Base-by-base conservation (phyloP, 1,284 basidiomycete species). In the Trichosporon ovoides region DNA sequence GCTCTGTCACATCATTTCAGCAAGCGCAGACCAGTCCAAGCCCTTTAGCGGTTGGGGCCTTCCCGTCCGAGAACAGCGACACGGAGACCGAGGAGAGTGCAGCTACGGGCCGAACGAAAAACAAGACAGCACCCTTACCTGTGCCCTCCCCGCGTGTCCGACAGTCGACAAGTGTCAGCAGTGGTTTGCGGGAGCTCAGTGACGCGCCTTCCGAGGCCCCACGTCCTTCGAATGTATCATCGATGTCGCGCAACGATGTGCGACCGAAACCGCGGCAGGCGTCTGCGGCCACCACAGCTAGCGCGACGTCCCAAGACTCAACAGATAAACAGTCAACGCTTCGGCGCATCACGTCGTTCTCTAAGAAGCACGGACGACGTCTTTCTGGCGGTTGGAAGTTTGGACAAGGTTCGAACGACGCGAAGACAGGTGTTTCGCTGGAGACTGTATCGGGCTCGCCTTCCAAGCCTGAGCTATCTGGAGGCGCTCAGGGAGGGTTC, bases 351-450 rank as follows among this genome's bases (percentile, higher is more conserved):
- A 63, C 69, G 7, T 70, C 69, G 2, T 56, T 74, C 11, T 72
- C 72, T 6, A 71, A 68, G 53, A 74, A 71, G 57, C 74, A 76
- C 52, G 69, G 71, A 6, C 53, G 74, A 3, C 43, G 69, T 31
- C 38, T 76, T 5, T 74, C 72, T 1, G 71, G 70, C 3, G 74
- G 74, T 7, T 74, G 67, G 61, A 72, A 69, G 57, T 74, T 76
- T 58, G 69, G 67, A 16, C 31, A 37, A 52, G 19, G 38, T 14
- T 33, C 22, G 7, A 28, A 6, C 11, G 50, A 24, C 24, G 46
- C 18, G 6, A 38, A 54, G 36, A 12, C 31, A 6, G 36, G 35
- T 6, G 11, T 35, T 10, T 31, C 46, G 13, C 52, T 72, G 3
- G 70, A 69, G 40, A 68, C 72, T 7, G 72, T 72, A 0, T 33